Base-by-base conservation (phyloP, 1,284 basidiomycete species). In the Pseudozyma pruni region DNA sequence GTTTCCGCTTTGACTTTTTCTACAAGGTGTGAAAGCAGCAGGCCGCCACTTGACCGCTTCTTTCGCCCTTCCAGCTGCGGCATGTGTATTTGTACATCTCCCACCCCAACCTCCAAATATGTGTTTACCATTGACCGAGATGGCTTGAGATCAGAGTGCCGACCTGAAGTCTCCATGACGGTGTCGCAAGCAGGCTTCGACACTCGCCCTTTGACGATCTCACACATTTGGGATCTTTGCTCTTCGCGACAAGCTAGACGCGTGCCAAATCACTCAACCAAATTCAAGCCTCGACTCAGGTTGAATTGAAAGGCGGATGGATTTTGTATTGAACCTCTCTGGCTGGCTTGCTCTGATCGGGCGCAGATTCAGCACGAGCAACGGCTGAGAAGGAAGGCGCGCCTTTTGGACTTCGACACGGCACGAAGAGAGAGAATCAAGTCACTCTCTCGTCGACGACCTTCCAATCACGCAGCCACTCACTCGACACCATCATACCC, bases 1-100 rank as follows among this genome's bases (percentile, higher is more conserved):
- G 77, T 11, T 83, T 81, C 72, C 58, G 67, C 37, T 67, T 69
- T 22, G 66, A 69, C 43, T 53, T 63, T 17, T 69, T 69, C 59
- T 69, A 57, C 55, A 66, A 66, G 51, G 35, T 45, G 32, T 64
- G 40, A 53, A 17, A n/a, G n/a, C n/a, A n/a, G n/a, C n/a, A n/a
- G n/a, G n/a, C n/a, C n/a, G n/a, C n/a, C n/a, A n/a, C n/a, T n/a
- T n/a, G n/a, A n/a, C n/a, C n/a, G n/a, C n/a, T n/a, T n/a, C n/a
- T n/a, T n/a, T n/a, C n/a, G n/a, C n/a, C n/a, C n/a, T n/a, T n/a
- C n/a, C n/a, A n/a, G n/a, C n/a, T n/a, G n/a, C n/a, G n/a, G n/a
- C n/a, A n/a, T 14, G 19, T 63, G 49, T 57, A 49, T 49, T 45
- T 53, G 53, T 63, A 52, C 40, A 35, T 20, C 20, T 14, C 17